These are phyloP conservation scores for Beta lomatogona DNA, from an alignment of 179 eudicot genomes.

Conservation along the genomic window DNA sequence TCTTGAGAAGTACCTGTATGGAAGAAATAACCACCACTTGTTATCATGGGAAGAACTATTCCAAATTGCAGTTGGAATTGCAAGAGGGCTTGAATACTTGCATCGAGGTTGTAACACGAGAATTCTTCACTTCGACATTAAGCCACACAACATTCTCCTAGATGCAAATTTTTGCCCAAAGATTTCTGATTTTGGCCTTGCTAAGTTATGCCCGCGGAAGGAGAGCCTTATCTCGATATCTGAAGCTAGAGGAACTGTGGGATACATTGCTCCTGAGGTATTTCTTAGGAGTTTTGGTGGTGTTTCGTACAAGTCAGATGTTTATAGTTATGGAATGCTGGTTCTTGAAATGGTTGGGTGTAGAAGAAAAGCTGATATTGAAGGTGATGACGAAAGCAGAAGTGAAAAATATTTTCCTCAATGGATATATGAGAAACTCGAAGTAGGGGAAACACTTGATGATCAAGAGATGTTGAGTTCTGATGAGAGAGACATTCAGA, in stretches of 20 bases:
- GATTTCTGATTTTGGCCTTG: slow-evolving; percentile 51
- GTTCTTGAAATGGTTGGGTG: slow-evolving; percentile 46
- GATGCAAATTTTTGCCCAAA: slow-evolving; percentile 45
- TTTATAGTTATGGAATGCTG: slow-evolving; percentile 49
- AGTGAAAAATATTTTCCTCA: slow-evolving; percentile 35
- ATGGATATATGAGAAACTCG: slow-evolving; percentile 40
- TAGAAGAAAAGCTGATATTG: slow-evolving; percentile 16
- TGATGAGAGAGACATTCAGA: slow-evolving; percentile 29
- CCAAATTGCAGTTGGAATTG: slow-evolving; percentile 39
- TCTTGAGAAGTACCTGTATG: slow-evolving; percentile 35
- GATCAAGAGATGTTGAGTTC: not conserved
- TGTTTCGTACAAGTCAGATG: slow-evolving; percentile 44
- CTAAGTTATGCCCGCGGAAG: slow-evolving; percentile 34
- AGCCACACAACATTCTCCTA: slow-evolving; percentile 50
- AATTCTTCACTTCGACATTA: slow-evolving; percentile 49
- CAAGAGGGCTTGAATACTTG: slow-evolving; percentile 43
- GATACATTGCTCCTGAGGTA: slow-evolving; percentile 52
- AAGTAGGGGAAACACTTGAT: slow-evolving; percentile 21
- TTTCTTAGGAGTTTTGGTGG: slow-evolving; percentile 38
- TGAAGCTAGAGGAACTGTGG: slow-evolving; percentile 39
- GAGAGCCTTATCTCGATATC: slow-evolving; percentile 34
- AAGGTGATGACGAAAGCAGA: slow-evolving; percentile 9
- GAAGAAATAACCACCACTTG: slow-evolving; percentile 1
- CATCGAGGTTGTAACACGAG: slow-evolving; percentile 50
- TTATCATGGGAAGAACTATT: slow-evolving; percentile 28